Base-by-base conservation (phyloP, 495 filamentous ascomycete species). In the Penicillium dipodomyicola region DNA sequence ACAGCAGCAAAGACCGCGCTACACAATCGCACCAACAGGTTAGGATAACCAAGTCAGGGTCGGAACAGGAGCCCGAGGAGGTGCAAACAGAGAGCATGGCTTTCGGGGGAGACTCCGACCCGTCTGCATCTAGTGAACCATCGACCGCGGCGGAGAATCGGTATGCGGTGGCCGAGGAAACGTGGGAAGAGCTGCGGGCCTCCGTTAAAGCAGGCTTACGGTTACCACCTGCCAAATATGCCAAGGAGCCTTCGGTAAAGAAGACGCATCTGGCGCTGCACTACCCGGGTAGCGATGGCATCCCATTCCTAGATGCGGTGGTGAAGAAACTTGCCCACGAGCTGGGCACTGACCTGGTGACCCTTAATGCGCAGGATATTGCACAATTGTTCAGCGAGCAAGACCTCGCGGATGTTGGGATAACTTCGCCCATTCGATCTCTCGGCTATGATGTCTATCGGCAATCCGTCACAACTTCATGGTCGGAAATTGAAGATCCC, bases 351-450 rank as follows among this genome's bases (percentile, higher is more conserved):
- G 89, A 97, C 68, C 65, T 97, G 5, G 74, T 98, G 33, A 81
- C 82, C 22, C 71, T 98, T 14, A 84, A 88, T 69, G 85, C 91
- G 14, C 85, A 88, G 58, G 89, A 91, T 67, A 79, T 98, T 59
- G 88, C 91, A 14, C 79, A 91, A 53, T 75, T 97, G 40, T 81
- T 88, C 40, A 88, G 85, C 29, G 81, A 86, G 60, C 90, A 87
- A 37, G 90, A 95, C 46, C 62, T 75, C 23, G 67, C 72, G 12
- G 70, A 75, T 47, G 67, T 54, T 12, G 78, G 61, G 50, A 70
- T 63, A 41, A 75, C 59, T 27, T 73, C 59, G 56, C 63, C 65
- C 29, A 79, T 71, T 43, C 70, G 86, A 29, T 82, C 83, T 35
- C 72, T 93, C n/a, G 86, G 86, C 8, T 93, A 91, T 52, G 83